phyloP scores from a whole-genome alignment of 306 rosid genomes.

The Quercus parvula region DNA sequence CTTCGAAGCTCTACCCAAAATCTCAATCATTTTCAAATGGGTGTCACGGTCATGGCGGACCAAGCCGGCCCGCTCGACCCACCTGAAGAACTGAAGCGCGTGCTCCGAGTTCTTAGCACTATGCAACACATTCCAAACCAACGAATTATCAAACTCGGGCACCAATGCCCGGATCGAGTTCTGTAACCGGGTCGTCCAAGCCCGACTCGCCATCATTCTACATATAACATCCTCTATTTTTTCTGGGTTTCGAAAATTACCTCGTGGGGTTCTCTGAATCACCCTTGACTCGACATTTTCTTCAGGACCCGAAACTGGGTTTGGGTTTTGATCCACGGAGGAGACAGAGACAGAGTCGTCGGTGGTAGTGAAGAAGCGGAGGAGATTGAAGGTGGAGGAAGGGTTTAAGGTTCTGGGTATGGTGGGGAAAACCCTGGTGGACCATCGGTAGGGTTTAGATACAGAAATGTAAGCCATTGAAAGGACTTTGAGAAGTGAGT shows the following conservation, averaged over 20 bases:
- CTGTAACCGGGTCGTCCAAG: conserved; percentile 91
- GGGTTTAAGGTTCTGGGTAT: conserved; percentile 25
- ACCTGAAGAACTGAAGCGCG: conserved; percentile 82
- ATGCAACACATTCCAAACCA: conserved; percentile 76
- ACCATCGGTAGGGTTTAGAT: conserved; percentile 50
- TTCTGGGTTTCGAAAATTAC: conserved; percentile 41
- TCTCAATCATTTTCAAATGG: conserved; percentile 75
- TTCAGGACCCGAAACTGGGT: not conserved
- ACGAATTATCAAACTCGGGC: conserved; percentile 56
- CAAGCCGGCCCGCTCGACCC: conserved; percentile 80
- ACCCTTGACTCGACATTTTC: not conserved
- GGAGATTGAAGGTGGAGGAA: conserved; percentile 6
- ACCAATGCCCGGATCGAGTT: conserved; percentile 71
- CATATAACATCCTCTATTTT: conserved; percentile 53
- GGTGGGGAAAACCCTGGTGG: conserved; percentile 21
- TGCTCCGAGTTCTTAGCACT: conserved; percentile 58
- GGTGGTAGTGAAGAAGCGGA: conserved; percentile 24
- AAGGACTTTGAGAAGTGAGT: not conserved
- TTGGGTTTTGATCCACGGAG: conserved; percentile 14
- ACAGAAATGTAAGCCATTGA: conserved; percentile 54
- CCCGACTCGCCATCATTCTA: conserved; percentile 80
- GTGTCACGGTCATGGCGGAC: conserved; percentile 64
- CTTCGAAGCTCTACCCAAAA: conserved; percentile 62
- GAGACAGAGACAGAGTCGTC: conserved; percentile 18
- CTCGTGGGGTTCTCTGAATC: conserved; percentile 29